Percentiles rank a stretch among this genome's conserved stretches.
These are phyloP conservation scores for Lanmaoa rubissima DNA, from an alignment of 768 basidiomycete species.

Conservation along the genomic window DNA sequence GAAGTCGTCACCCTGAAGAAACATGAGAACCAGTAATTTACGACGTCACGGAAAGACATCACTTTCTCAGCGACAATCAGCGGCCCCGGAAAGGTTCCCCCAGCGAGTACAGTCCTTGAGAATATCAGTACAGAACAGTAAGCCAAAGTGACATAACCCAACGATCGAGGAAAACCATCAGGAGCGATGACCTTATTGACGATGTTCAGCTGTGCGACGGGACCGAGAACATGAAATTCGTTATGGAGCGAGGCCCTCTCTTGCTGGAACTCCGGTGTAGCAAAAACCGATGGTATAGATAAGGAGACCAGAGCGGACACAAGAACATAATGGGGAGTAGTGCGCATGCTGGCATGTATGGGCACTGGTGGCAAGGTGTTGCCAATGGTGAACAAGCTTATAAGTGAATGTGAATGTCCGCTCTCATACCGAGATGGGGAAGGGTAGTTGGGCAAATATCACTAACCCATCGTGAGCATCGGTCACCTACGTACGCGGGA, in stretches of 20 bases:
- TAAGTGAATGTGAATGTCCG: background rate
- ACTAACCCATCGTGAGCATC: background rate
- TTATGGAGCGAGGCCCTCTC: background rate
- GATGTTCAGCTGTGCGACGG: constrained; percentile 34
- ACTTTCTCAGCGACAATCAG: constrained; percentile 41
- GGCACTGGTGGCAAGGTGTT: background rate
- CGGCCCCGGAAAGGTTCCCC: constrained; percentile 44
- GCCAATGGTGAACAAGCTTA: background rate
- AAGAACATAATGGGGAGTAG: background rate
- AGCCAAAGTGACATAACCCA: constrained; percentile 19
- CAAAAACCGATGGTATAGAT: background rate
- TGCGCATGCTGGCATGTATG: constrained; percentile 4
- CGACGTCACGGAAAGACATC: background rate
- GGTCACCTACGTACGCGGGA: background rate
- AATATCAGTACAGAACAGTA: background rate
- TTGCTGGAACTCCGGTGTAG: background rate
- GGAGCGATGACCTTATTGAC: constrained; percentile 44
- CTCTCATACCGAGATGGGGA: background rate
- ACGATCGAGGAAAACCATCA: constrained; percentile 45
- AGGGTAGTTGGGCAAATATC: background rate
- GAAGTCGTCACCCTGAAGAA: constrained; percentile 37
- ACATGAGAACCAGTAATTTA: background rate
- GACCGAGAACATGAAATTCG: constrained; percentile 14
- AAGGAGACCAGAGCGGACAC: background rate
- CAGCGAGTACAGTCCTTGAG: constrained; percentile 40